Evolutionary conservation across 805 yeast genomes (phyloP).

Genomic region (Candida krabiensis): DNA sequence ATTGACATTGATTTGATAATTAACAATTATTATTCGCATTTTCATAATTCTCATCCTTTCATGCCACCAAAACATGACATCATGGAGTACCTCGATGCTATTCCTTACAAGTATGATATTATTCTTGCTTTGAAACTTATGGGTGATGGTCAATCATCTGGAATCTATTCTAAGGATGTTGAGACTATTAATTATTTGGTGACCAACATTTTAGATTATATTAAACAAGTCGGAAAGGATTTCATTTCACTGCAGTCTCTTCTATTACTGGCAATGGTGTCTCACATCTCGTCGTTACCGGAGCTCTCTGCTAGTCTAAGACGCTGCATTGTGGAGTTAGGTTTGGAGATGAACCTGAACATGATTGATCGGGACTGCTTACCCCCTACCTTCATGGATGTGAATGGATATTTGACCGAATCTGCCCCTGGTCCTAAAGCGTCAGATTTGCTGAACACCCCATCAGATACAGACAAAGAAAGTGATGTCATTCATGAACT

Average conservation of each 20-base stretch:
- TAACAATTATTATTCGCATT: slow-evolving; percentile 35
- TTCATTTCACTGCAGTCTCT: slow-evolving; percentile 44
- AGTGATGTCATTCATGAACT: slow-evolving; percentile 13
- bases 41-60: slow-evolving; percentile 48
- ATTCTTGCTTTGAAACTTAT: slow-evolving; percentile 47
- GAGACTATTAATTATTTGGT: slow-evolving; percentile 40
- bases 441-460: slow-evolving; percentile 12
- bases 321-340: slow-evolving; percentile 40
- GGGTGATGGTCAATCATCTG: slow-evolving; percentile 46
- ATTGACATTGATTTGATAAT: slow-evolving; percentile 28
- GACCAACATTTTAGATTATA: slow-evolving; percentile 31
- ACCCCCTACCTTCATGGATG: slow-evolving; percentile 32
- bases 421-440: slow-evolving; percentile 3
- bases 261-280: slow-evolving; percentile 40
- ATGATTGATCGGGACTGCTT: slow-evolving; percentile 35
- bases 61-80: slow-evolving; percentile 42
- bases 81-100: slow-evolving; percentile 30
- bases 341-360: slow-evolving; percentile 38
- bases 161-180: slow-evolving; percentile 37
- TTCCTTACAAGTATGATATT: slow-evolving; percentile 41
- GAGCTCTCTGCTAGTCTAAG: slow-evolving; percentile 44
- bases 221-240: slow-evolving; percentile 39
- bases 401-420: slow-evolving; percentile 32
- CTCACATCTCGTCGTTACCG: slow-evolving; percentile 54
- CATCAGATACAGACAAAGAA: slow-evolving; percentile 22